Percentiles rank a stretch among this genome's conserved stretches.
Evolutionary conservation across 1,139 yeast genomes (phyloP).

Genomic region (Saccharomyces hybrid): DNA sequence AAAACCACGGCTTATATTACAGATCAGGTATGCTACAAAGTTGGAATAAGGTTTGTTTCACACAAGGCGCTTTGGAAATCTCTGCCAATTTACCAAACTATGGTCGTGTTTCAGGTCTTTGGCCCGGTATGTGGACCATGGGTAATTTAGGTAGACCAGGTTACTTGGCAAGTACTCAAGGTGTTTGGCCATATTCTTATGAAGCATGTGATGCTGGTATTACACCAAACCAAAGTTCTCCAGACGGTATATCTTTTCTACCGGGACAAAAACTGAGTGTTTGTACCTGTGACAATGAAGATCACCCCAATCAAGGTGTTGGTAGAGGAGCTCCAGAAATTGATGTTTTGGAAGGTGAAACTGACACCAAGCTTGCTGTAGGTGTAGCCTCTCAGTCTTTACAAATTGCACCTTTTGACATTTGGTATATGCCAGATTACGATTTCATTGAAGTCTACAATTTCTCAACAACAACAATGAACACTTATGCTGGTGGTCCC

Average conservation of each 20-base stretch:
- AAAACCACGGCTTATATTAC: constrained; percentile 63
- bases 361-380: constrained; percentile 39
- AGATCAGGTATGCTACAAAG: constrained; percentile 78
- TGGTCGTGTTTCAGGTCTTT: constrained; percentile 62
- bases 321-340: constrained; percentile 90
- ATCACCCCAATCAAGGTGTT: constrained; percentile 67
- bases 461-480: constrained; percentile 55
- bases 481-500: constrained; percentile 75
- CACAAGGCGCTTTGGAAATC: constrained; percentile 65
- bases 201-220: constrained; percentile 77
- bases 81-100: constrained; percentile 64
- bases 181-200: constrained; percentile 86
- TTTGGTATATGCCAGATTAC: constrained; percentile 80
- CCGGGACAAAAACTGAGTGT: constrained; percentile 65
- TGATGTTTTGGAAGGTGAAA: constrained; percentile 72
- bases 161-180: constrained; percentile 67
- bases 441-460: constrained; percentile 60
- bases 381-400: constrained; percentile 76
- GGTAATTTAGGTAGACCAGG: constrained; percentile 85
- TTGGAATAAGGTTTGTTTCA: constrained; percentile 77
- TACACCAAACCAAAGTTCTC: constrained; percentile 73
- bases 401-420: constrained; percentile 77
- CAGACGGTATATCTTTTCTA: constrained; percentile 69
- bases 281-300: constrained; percentile 68
- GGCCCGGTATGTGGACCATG: constrained; percentile 89